Evolutionary conservation across 2,329 filamentous ascomycete species (phyloP).

Genomic region (Trichoderma semiorbis): DNA sequence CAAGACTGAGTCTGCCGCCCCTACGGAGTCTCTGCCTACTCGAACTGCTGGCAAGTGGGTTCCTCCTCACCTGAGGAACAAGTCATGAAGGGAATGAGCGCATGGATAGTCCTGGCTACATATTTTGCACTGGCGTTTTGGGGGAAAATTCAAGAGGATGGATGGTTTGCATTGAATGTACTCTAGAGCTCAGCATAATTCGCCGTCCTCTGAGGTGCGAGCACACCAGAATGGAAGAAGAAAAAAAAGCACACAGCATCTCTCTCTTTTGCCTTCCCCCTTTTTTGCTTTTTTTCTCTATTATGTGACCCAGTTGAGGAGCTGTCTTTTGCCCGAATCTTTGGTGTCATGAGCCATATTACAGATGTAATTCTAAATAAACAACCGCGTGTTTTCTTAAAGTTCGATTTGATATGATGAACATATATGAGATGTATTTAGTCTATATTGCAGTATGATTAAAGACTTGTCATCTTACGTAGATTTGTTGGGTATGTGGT

Average conservation of each 20-base stretch:
- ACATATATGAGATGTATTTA: not conserved
- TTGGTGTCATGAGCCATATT: not conserved
- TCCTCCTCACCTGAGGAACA: slow-evolving; percentile 44
- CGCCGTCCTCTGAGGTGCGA: slow-evolving; percentile 30
- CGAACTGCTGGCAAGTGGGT: slow-evolving; percentile 59
- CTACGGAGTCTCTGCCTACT: slow-evolving; percentile 50
- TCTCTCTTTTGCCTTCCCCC: not conserved
- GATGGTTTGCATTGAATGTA: slow-evolving; percentile 36
- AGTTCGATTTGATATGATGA: not conserved
- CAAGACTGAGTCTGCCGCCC: slow-evolving; percentile 40
- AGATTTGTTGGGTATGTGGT: too few relatives aligned
- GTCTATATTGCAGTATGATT: not conserved
- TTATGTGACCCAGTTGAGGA: not conserved
- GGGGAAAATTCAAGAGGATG: slow-evolving; percentile 26
- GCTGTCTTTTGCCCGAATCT: not conserved
- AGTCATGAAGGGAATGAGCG: slow-evolving; percentile 24
- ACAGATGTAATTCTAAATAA: slow-evolving; percentile 2
- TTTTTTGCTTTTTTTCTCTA: not conserved
- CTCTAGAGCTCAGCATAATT: slow-evolving; percentile 36
- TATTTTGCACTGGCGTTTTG: slow-evolving; percentile 39
- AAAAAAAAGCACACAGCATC: slow-evolving; percentile 17
- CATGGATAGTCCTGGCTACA: slow-evolving; percentile 19
- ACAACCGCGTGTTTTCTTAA: not conserved
- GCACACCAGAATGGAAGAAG: slow-evolving; percentile 30
- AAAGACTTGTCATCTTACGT: too few relatives aligned